Conservation (phyloP, 1,284 basidiomycete species). For the Ustilago trichophora region DNA sequence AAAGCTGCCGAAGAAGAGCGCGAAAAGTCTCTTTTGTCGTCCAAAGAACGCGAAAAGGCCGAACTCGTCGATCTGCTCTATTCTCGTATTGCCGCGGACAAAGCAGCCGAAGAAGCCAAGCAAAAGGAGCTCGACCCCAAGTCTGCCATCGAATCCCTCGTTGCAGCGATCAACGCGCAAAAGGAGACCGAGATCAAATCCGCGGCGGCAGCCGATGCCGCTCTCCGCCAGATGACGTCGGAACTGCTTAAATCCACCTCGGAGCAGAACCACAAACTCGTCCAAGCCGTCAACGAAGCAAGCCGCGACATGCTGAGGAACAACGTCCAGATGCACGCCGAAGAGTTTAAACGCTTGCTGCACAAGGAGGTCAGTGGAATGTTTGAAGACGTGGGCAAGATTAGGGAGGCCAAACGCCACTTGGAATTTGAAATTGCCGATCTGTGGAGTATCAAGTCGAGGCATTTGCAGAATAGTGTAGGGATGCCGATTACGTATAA, state of each 20-base stretch:
- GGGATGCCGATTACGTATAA: conserved; percentile 7
- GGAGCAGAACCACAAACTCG: conserved; percentile 52
- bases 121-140: conserved; percentile 51
- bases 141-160: conserved; percentile 56
- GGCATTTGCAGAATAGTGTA: conserved; percentile 21
- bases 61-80: conserved; percentile 49
- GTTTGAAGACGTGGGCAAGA: conserved; percentile 63
- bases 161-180: conserved; percentile 53
- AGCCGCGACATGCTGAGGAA: conserved; percentile 51
- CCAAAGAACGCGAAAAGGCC: conserved; percentile 43
- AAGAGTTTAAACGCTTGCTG: conserved; percentile 54
- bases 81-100: conserved; percentile 28
- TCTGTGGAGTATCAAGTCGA: conserved; percentile 53
- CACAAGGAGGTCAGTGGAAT: conserved; percentile 49
- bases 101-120: conserved; percentile 32
- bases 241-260: conserved; percentile 44
- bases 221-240: conserved; percentile 43
- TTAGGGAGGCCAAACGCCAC: conserved; percentile 52
- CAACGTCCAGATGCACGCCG: conserved; percentile 54
- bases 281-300: conserved; percentile 52
- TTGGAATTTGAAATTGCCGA: conserved; percentile 59
- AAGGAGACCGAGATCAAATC: conserved; percentile 38
- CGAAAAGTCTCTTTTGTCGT: conserved; percentile 15
- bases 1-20: conserved; percentile 24
- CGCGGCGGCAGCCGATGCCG: conserved; percentile 39